phyloP scores from a whole-genome alignment of 2,329 filamentous ascomycete species.

The Truncatella angustata region DNA sequence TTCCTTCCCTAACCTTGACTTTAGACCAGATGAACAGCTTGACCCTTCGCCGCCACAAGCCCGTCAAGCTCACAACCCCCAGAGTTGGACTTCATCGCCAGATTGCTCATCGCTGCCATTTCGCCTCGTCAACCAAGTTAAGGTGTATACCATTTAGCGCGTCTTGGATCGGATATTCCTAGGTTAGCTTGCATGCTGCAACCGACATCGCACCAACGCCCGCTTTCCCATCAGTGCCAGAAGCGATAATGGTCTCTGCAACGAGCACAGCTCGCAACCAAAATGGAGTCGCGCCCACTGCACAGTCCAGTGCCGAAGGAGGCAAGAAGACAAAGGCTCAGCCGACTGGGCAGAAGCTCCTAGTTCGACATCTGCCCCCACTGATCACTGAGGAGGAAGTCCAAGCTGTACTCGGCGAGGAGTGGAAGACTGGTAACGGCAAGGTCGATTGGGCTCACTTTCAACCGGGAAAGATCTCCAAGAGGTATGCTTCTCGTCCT shows the following conservation, averaged over 20 bases:
- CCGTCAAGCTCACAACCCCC: too few species aligned
- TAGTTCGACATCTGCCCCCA: constrained; percentile 81
- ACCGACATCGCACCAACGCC: background rate
- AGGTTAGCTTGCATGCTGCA: background rate
- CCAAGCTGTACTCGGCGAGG: constrained; percentile 65
- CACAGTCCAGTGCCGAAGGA: background rate
- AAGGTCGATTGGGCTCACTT: constrained; percentile 83
- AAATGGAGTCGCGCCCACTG: constrained; percentile 4
- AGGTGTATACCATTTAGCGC: too few species aligned
- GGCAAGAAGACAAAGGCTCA: constrained; percentile 45
- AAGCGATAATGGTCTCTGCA: background rate
- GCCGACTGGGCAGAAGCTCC: constrained; percentile 73
- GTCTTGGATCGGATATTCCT: too few species aligned
- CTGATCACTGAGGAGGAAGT: constrained; percentile 82
- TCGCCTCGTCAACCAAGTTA: too few species aligned
- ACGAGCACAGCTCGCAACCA: constrained; percentile 5
- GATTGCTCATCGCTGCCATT: too few species aligned
- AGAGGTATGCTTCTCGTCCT: constrained; percentile 60
- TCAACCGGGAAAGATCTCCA: constrained; percentile 67
- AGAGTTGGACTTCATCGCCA: too few species aligned
- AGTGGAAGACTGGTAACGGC: constrained; percentile 78
- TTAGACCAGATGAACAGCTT: too few species aligned
- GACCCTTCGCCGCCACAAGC: too few species aligned
- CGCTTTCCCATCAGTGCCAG: background rate
- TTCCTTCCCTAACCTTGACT: too few species aligned